These are phyloP conservation scores for Coleophoma eucalyptorum DNA, from an alignment of 2,329 filamentous ascomycete species.

Conservation along the genomic window DNA sequence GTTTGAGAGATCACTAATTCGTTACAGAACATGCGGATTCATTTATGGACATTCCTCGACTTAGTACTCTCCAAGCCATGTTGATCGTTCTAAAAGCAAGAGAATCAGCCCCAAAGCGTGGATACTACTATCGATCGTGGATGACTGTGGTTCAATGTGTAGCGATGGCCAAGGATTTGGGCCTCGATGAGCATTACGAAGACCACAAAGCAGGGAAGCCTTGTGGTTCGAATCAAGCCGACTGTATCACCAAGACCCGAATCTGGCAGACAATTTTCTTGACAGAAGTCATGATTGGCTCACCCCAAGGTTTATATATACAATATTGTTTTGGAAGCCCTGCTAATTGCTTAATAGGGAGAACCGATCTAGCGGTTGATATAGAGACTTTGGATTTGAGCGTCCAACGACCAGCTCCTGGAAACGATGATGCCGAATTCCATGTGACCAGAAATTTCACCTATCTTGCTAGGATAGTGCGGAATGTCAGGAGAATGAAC, in stretches of 20 bases:
- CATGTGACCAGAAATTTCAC: slow-evolving; percentile 79
- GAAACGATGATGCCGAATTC: slow-evolving; percentile 71
- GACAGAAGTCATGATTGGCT: slow-evolving; percentile 89
- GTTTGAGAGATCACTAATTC: slow-evolving; percentile 23
- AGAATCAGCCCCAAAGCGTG: slow-evolving; percentile 86
- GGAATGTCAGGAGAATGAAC: slow-evolving; percentile 75
- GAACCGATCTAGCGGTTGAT: slow-evolving; percentile 73
- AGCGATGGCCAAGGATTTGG: slow-evolving; percentile 89
- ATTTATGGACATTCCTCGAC: slow-evolving; percentile 85
- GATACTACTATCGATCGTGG: slow-evolving; percentile 97
- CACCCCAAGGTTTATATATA: slow-evolving; percentile 72
- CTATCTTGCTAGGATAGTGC: slow-evolving; percentile 73
- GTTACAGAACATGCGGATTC: slow-evolving; percentile 77
- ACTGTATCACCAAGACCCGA: slow-evolving; percentile 80
- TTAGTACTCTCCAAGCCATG: slow-evolving; percentile 89
- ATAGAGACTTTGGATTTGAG: slow-evolving; percentile 73
- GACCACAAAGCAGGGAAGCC: slow-evolving; percentile 68
- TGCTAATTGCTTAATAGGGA: slow-evolving; percentile 44
- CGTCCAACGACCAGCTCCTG: slow-evolving; percentile 58
- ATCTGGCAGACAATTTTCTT: slow-evolving; percentile 88
- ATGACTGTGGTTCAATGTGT: slow-evolving; percentile 91
- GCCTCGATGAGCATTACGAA: slow-evolving; percentile 81
- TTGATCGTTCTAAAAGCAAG: slow-evolving; percentile 85
- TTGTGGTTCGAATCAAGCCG: slow-evolving; percentile 66
- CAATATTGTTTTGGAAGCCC: too few relatives aligned